Conservation (phyloP, 1,284 basidiomycete species). For the Meripilus lineatus region DNA sequence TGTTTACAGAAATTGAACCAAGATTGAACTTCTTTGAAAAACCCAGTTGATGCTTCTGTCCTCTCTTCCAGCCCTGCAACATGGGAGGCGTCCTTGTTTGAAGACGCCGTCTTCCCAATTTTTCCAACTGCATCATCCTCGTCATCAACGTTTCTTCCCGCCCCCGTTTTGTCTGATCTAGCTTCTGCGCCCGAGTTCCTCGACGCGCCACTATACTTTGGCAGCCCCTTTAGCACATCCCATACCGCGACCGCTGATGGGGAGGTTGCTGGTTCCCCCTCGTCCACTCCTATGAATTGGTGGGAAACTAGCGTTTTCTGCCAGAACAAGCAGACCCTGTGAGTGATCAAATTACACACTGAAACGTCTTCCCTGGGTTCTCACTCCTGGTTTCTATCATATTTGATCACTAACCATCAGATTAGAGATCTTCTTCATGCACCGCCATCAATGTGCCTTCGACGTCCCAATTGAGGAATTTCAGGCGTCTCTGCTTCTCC, state of each 20-base stretch:
- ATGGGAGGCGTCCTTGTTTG: slow-evolving; percentile 2
- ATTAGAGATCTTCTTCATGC: slow-evolving; percentile 49
- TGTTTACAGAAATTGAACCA: background rate
- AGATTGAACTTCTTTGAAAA: background rate
- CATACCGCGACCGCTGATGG: background rate
- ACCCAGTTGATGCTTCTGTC: background rate
- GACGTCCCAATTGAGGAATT: slow-evolving; percentile 46
- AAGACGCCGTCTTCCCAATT: slow-evolving; percentile 4
- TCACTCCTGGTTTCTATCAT: no score
- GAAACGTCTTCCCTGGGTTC: no score
- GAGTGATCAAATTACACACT: no score
- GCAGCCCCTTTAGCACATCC: no score
- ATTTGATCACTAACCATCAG: slow-evolving; percentile 29
- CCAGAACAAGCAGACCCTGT: slow-evolving; percentile 37
- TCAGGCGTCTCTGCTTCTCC: slow-evolving; percentile 23
- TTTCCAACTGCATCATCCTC: slow-evolving; percentile 3
- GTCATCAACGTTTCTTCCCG: background rate
- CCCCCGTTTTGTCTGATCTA: background rate
- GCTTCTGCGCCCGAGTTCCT: background rate
- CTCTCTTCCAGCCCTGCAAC: background rate
- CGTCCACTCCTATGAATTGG: slow-evolving; percentile 9
- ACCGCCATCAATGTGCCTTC: slow-evolving; percentile 56
- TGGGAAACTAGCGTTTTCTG: slow-evolving; percentile 27
- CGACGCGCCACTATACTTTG: background rate
- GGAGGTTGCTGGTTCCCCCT: slow-evolving; percentile 1